Conservation (phyloP, 164 flowering plant genomes). For the Sedum album region DNA sequence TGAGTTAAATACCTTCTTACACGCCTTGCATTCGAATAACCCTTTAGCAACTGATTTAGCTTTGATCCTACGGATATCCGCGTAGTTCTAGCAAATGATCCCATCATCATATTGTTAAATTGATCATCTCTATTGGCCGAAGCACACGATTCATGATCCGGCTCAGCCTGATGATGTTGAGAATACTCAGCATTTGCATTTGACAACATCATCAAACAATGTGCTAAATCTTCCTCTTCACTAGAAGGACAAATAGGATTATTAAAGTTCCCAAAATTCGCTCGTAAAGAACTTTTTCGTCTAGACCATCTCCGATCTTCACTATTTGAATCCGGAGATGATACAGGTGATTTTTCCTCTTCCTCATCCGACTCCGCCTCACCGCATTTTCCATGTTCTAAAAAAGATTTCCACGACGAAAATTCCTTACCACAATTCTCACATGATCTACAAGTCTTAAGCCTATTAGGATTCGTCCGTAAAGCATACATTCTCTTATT, state of each 20-base stretch:
- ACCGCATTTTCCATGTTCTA: constrained; percentile 89
- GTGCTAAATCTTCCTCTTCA: constrained; percentile 80
- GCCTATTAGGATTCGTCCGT: constrained; percentile 70
- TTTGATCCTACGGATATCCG: constrained; percentile 27
- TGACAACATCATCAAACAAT: constrained; percentile 75
- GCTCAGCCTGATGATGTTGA: constrained; percentile 27
- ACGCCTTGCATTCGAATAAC: constrained; percentile 82
- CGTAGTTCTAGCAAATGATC: constrained; percentile 6
- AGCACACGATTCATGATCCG: constrained; percentile 64
- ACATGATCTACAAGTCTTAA: constrained; percentile 56
- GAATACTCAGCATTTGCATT: constrained; percentile 41
- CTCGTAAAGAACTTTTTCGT: constrained; percentile 59
- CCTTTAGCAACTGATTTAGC: constrained; percentile 29
- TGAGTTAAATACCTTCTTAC: too few relatives aligned
- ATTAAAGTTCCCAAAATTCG: constrained; percentile 27
- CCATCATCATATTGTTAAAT: constrained; percentile 33
- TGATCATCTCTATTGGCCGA: constrained; percentile 69
- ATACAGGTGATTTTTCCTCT: constrained; percentile 36
- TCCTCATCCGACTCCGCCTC: too few relatives aligned
- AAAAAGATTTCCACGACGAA: constrained; percentile 80
- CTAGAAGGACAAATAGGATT: constrained; percentile 36
- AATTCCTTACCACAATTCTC: constrained; percentile 89
- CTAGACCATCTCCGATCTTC: constrained; percentile 60
- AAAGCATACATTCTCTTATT: constrained; percentile 65
- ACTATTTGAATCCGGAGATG: constrained; percentile 46